A percentile compares a stretch with the other conserved stretches of the same genome.
phyloP scores from a whole-genome alignment of 1,284 basidiomycete species.

The Amylostereum chailletii region DNA sequence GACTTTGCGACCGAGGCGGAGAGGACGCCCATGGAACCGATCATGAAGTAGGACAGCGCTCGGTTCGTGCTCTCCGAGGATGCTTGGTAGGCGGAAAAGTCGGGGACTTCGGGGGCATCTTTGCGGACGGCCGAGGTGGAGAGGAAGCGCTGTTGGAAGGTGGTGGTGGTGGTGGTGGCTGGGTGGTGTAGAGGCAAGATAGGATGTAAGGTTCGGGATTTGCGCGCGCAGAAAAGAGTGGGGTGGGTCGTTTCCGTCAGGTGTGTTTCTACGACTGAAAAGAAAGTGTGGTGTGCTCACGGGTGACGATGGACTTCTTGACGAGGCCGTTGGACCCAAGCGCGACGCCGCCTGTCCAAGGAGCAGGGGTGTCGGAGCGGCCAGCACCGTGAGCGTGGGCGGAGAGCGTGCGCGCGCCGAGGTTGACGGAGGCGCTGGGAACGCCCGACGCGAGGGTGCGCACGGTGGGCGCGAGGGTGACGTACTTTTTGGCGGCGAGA shows the following conservation, averaged over 20 bases:
- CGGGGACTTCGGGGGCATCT: conserved; percentile 76
- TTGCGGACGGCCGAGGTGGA: conserved; percentile 61
- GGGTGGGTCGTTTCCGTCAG: background rate
- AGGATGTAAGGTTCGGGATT: too few species aligned
- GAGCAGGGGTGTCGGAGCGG: conserved; percentile 59
- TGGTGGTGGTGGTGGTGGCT: conserved; percentile 26
- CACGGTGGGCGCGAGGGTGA: conserved; percentile 79
- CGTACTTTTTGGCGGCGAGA: conserved; percentile 67
- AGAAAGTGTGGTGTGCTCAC: conserved; percentile 37
- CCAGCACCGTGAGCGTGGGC: conserved; percentile 45
- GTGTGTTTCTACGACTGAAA: background rate
- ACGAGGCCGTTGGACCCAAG: conserved; percentile 45
- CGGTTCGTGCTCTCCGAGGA: conserved; percentile 67
- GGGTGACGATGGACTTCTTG: conserved; percentile 59
- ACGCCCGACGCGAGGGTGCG: conserved; percentile 69
- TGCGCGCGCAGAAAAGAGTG: too few species aligned
- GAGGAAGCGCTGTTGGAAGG: conserved; percentile 61
- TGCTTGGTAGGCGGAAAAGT: conserved; percentile 81
- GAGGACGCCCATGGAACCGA: conserved; percentile 92
- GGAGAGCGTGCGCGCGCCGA: conserved; percentile 30
- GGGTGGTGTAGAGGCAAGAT: too few species aligned
- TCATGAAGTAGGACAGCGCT: conserved; percentile 93
- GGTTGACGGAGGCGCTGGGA: conserved; percentile 32
- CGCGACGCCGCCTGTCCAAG: conserved; percentile 55
- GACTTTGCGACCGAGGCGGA: conserved; percentile 93